A percentile compares a stretch with the other conserved stretches of the same genome.
Evolutionary conservation across 1,139 yeast species (phyloP).

Genomic region (Keqinozyma sinolaborantium): DNA sequence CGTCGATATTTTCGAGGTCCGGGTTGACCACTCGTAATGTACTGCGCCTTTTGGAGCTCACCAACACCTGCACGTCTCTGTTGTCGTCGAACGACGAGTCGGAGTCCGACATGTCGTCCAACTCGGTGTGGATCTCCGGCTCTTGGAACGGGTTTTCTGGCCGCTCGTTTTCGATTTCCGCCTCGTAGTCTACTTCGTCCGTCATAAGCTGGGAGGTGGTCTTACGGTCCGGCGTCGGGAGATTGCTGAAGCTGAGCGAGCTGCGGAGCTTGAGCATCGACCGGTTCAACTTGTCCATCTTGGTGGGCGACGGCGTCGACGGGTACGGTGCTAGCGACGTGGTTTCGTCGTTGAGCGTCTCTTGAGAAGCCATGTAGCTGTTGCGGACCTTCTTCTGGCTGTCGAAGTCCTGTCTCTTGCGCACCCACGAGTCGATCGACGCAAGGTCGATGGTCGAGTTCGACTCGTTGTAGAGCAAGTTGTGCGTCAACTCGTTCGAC

Average conservation of each 20-base stretch:
- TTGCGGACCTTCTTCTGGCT: conserved; percentile 22
- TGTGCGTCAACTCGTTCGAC: not conserved
- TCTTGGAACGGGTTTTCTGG: conserved; percentile 1
- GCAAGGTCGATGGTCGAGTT: conserved; percentile 33
- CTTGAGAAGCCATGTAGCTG: conserved; percentile 7
- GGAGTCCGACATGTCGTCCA: conserved; percentile 1
- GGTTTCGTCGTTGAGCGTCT: conserved; percentile 7
- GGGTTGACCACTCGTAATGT: conserved; percentile 67
- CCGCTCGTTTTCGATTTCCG: conserved; percentile 8
- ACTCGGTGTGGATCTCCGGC: not conserved
- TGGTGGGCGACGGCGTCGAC: conserved; percentile 12
- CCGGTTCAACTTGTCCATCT: conserved; percentile 15
- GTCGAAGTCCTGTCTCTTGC: conserved; percentile 49
- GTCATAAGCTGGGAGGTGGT: conserved; percentile 6
- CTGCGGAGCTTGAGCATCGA: conserved; percentile 21
- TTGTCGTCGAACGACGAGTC: not conserved
- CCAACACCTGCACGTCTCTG: conserved; percentile 67
- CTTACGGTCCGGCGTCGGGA: conserved; percentile 11
- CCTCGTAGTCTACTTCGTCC: conserved; percentile 9
- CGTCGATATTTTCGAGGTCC: conserved; percentile 23
- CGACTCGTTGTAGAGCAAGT: conserved; percentile 29
- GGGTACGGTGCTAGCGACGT: conserved; percentile 8
- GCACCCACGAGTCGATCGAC: conserved; percentile 50
- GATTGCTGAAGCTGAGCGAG: conserved; percentile 16
- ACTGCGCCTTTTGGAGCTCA: conserved; percentile 65